Conservation (phyloP, 257 asterid genomes). For the Coffea canephora region DNA sequence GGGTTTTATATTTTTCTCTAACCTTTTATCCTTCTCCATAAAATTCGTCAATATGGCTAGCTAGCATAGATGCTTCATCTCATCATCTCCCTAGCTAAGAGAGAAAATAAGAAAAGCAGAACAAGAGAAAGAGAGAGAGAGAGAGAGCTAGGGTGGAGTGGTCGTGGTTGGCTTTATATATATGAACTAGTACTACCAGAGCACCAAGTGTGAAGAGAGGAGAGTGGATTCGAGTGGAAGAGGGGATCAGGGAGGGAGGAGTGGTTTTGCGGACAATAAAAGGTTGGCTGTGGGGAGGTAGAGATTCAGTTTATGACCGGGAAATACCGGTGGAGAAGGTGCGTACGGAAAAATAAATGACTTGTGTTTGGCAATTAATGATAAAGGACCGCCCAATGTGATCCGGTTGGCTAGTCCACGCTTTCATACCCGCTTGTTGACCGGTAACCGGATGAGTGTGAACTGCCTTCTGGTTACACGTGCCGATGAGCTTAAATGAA, state of each 20-base stretch:
- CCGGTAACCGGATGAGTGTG: constrained; percentile 61
- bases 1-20: background rate
- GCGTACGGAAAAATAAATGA: constrained; percentile 33
- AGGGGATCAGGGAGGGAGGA: background rate
- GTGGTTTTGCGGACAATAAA: constrained; percentile 25
- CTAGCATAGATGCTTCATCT: constrained; percentile 27
- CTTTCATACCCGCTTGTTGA: constrained; percentile 43
- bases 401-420: constrained; percentile 25
- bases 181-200: background rate
- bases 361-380: constrained; percentile 39
- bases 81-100: background rate
- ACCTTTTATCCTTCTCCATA: constrained; percentile 9
- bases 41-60: constrained; percentile 21
- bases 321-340: constrained; percentile 52
- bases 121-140: constrained; percentile 9
- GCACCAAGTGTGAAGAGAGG: constrained; percentile 15
- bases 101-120: background rate
- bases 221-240: background rate
- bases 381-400: constrained; percentile 28
- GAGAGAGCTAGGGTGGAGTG: constrained; percentile 12
- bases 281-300: constrained; percentile 17
- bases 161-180: constrained; percentile 12
- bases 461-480: constrained; percentile 36
- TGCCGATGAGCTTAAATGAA: constrained; percentile 11
- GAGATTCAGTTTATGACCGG: constrained; percentile 43